Percentiles rank a stretch among this genome's conserved stretches.
Conservation (phyloP, 345 rosid species). For the Firmiana major region DNA sequence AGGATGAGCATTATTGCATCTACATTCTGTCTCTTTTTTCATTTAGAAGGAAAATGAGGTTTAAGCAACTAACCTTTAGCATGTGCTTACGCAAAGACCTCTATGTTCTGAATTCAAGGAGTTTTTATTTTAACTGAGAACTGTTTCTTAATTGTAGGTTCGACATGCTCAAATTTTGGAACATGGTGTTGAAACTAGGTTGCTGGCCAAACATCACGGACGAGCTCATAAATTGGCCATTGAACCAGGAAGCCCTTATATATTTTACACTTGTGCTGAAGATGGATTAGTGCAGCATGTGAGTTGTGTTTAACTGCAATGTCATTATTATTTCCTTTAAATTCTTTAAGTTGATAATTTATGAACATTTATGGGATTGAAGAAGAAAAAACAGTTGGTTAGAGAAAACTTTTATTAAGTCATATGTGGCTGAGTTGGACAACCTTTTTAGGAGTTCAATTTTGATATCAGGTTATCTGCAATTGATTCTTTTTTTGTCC, state of each 20-base stretch:
- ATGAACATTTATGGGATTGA: background rate
- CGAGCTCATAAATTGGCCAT: constrained; percentile 76
- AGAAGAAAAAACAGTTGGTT: background rate
- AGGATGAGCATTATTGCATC: background rate
- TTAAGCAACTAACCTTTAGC: background rate
- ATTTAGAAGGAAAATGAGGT: background rate
- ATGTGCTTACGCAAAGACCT: background rate
- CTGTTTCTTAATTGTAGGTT: constrained; percentile 39
- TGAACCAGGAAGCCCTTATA: constrained; percentile 86
- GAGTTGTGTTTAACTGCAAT: constrained; percentile 30
- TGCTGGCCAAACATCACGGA: constrained; percentile 61
- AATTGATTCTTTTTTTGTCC: background rate
- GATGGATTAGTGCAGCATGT: constrained; percentile 93
- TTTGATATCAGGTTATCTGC: background rate
- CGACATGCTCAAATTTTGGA: constrained; percentile 73
- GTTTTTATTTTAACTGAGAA: constrained; percentile 3
- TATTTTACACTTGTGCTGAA: constrained; percentile 84
- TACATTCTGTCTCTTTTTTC: background rate
- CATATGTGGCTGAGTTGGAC: background rate
- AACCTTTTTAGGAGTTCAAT: background rate
- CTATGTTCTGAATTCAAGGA: background rate
- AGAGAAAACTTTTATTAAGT: background rate
- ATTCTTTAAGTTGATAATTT: constrained; percentile 3
- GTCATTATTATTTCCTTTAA: background rate
- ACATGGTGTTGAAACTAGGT: constrained; percentile 53